Conservation (phyloP, 163 green algal genomes). For the Volvox carteri region DNA sequence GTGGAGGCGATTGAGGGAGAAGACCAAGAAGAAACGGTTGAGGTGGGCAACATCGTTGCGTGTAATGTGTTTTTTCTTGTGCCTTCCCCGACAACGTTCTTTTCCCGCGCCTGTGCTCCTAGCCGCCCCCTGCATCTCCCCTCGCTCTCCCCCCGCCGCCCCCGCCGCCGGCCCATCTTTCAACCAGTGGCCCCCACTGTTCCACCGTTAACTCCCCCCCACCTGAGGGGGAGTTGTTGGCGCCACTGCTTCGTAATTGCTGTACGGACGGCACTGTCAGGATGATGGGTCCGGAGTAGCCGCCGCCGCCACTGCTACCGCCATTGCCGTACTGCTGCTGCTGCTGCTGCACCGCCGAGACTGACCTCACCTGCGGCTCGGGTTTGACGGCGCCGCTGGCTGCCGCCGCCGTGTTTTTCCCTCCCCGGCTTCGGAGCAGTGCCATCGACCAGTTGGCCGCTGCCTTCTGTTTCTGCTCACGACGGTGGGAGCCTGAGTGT, state of each 20-base stretch:
- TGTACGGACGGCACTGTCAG: constrained; percentile 3
- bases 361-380: too few relatives aligned
- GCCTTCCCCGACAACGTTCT: too few relatives aligned
- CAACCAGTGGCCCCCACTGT: too few relatives aligned
- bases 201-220: too few relatives aligned
- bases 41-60: too few relatives aligned
- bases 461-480: not conserved
- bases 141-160: too few relatives aligned
- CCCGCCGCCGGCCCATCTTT: too few relatives aligned
- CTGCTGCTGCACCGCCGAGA: too few relatives aligned
- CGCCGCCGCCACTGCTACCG: not conserved
- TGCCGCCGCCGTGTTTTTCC: not conserved
- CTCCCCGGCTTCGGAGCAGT: constrained; percentile 1
- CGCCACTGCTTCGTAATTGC: not conserved
- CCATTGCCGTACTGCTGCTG: not conserved
- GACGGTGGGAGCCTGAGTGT: not conserved
- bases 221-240: not conserved
- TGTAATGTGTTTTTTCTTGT: too few relatives aligned
- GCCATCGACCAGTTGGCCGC: not conserved
- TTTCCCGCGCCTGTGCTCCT: too few relatives aligned
- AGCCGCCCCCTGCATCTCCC: too few relatives aligned
- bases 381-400: not conserved
- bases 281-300: not conserved
- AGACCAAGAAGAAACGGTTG: too few relatives aligned
- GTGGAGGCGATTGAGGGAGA: not conserved